Percentiles rank a stretch among this genome's conserved stretches.
These are phyloP conservation scores for Botrytis cinerea DNA, from an alignment of 2,329 filamentous ascomycete species.

Conservation along the genomic window DNA sequence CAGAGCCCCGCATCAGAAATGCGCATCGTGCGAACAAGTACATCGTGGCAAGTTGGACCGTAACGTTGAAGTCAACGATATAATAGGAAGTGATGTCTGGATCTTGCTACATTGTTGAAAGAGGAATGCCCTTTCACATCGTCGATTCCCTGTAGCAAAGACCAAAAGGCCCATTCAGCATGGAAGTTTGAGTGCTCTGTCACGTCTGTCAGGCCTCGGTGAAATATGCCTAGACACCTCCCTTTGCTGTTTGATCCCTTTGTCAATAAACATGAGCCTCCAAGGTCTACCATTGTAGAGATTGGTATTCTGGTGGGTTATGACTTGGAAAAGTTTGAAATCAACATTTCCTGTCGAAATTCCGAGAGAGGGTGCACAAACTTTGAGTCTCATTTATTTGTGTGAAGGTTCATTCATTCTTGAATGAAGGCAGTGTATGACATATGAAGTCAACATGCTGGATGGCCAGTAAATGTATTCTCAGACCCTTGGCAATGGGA, in stretches of 20 bases:
- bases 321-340: not conserved
- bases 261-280: too few relatives aligned
- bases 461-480: not conserved
- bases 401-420: not conserved
- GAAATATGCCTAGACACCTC: constrained; percentile 62
- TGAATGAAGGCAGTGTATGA: not conserved
- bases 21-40: not conserved
- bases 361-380: not conserved
- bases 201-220: constrained; percentile 52
- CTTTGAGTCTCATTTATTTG: not conserved
- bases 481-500: not conserved
- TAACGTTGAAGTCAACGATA: not conserved
- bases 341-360: not conserved
- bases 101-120: not conserved
- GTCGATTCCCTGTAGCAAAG: not conserved
- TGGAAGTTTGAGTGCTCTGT: constrained; percentile 25
- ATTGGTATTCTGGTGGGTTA: too few relatives aligned
- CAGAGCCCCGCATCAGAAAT: not conserved
- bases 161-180: not conserved
- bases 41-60: not conserved
- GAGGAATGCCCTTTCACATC: not conserved
- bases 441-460: not conserved
- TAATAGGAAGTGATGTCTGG: not conserved
- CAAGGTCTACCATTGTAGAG: not conserved
- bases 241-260: constrained; percentile 59